Conservation (phyloP, 352 stramenopile genomes). For the Thalassiosira livingstoniorum region DNA sequence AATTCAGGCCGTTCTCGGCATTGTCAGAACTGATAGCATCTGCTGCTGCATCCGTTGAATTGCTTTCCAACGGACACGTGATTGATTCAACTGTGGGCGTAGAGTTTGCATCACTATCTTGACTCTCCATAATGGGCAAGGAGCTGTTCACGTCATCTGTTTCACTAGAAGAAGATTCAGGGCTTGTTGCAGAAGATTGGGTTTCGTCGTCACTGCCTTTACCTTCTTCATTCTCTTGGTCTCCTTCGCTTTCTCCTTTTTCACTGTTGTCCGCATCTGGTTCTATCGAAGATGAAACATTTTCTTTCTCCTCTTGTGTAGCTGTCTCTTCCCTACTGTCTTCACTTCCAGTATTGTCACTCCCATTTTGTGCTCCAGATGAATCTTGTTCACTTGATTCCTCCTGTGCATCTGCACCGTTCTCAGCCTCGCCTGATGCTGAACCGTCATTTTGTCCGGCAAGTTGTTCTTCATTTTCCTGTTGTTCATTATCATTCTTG, state of each 20-base stretch:
- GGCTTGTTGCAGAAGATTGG: background rate
- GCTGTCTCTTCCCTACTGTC: background rate
- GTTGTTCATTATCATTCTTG: too few species aligned
- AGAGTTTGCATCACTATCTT: background rate
- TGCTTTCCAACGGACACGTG: background rate
- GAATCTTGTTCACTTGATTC: background rate
- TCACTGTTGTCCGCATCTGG: background rate
- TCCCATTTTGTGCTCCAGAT: background rate
- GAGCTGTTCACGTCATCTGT: background rate
- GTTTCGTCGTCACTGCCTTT: background rate
- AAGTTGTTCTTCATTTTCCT: too few species aligned
- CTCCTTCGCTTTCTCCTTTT: background rate
- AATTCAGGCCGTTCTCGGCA: background rate
- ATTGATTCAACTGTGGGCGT: background rate
- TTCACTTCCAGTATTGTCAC: constrained; percentile 1
- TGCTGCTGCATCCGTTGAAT: background rate
- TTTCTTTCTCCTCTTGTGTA: too few species aligned
- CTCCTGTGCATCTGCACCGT: background rate
- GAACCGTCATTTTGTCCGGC: too few species aligned
- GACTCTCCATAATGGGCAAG: background rate
- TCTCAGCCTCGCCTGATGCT: too few species aligned
- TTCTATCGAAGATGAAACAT: too few species aligned
- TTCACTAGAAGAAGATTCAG: background rate
- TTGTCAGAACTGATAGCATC: background rate
- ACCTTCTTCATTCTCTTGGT: background rate